Conservation (phyloP, 352 stramenopile species). For the Sclerospora graminicola region DNA sequence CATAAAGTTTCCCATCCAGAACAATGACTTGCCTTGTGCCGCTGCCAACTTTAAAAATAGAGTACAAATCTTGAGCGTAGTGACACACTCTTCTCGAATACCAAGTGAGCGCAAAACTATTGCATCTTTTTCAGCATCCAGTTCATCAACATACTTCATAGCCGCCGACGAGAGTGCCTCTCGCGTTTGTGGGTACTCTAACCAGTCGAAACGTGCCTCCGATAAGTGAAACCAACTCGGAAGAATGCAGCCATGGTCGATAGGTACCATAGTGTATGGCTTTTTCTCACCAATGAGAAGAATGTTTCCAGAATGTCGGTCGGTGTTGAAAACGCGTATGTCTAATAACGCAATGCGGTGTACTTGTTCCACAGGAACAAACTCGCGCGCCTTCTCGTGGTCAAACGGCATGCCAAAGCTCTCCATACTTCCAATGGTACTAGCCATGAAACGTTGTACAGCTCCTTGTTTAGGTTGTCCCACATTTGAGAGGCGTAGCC, state of each 20-base stretch:
- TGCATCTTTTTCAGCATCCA: slow-evolving; percentile 46
- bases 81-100: slow-evolving; percentile 65
- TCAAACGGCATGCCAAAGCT: slow-evolving; percentile 75
- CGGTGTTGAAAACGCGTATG: slow-evolving; percentile 78
- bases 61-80: slow-evolving; percentile 66
- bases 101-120: slow-evolving; percentile 36
- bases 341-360: slow-evolving; percentile 79
- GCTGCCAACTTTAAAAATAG: slow-evolving; percentile 49
- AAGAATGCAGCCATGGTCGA: slow-evolving; percentile 70
- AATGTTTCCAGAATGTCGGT: slow-evolving; percentile 78
- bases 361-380: slow-evolving; percentile 66
- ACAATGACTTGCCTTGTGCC: slow-evolving; percentile 31
- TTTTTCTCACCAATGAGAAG: slow-evolving; percentile 66
- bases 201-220: slow-evolving; percentile 71
- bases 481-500: slow-evolving; percentile 38
- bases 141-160: slow-evolving; percentile 39
- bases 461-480: slow-evolving; percentile 46
- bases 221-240: slow-evolving; percentile 76
- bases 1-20: slow-evolving; percentile 70
- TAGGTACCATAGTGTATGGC: slow-evolving; percentile 69
- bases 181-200: slow-evolving; percentile 64
- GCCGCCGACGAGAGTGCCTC: slow-evolving; percentile 36
- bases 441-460: slow-evolving; percentile 75
- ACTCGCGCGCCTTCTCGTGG: slow-evolving; percentile 39
- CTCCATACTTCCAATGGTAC: slow-evolving; percentile 68